Conservation (phyloP, 257 asterid species). For the Solanum okadae region DNA sequence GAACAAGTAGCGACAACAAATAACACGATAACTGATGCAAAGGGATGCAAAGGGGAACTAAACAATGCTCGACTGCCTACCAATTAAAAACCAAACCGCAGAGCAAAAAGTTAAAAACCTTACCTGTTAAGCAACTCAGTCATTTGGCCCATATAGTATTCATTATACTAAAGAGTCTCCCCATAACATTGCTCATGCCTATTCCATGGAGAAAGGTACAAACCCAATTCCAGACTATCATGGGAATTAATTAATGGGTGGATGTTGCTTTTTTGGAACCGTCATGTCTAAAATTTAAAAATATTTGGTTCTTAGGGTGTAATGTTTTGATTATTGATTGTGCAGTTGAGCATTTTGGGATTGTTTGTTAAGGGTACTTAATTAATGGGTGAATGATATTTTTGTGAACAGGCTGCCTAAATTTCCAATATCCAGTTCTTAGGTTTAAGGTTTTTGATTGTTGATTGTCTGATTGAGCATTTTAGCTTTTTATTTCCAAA, state of each 20-base stretch:
- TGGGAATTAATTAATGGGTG: neutral
- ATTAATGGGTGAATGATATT: neutral
- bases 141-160: constrained; percentile 49
- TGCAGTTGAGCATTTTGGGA: neutral
- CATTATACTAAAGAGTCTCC: constrained; percentile 62
- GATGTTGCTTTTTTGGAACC: neutral
- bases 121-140: constrained; percentile 73
- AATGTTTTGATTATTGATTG: neutral
- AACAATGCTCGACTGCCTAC: neutral
- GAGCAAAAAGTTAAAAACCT: neutral
- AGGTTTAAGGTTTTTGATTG: neutral
- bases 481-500: no score
- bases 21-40: neutral
- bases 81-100: neutral
- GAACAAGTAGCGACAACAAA: neutral
- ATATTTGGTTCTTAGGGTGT: neutral
- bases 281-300: neutral
- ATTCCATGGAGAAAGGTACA: constrained; percentile 98
- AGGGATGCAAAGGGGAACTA: neutral
- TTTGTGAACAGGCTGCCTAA: neutral
- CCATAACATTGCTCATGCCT: constrained; percentile 76
- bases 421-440: neutral
- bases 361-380: neutral
- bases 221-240: constrained; percentile 41
- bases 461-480: neutral